Base-by-base conservation (phyloP, 495 filamentous ascomycete genomes). In the Friedmanniomyces simplex region DNA sequence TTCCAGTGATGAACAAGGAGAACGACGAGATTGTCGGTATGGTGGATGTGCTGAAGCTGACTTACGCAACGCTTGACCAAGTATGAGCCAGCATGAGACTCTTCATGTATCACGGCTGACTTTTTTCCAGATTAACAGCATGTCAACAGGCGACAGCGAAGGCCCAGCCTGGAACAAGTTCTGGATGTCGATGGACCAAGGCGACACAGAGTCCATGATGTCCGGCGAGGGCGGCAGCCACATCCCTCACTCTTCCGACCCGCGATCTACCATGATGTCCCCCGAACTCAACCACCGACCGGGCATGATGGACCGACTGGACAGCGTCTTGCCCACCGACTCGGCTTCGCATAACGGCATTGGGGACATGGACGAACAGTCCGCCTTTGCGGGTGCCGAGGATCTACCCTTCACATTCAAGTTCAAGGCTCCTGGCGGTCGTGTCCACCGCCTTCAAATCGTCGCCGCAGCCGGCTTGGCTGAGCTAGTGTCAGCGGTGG, bases 161-260 rank as follows among this genome's bases (percentile, higher is more conserved):
- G 93, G 93, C 0, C 93, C 93, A 16, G 93, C 93, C 14, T 98
- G 93, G 93, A 95, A 96, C 74, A 97, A 96, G 73, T 98, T 98
- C 75, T 98, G 93, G 93, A 76, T 97, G 53, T 96, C 93, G 2
- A 81, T 98, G 62, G 91, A 96, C 71, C 84, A 94, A 65, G 90
- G 95, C 65, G 93, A 96, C 67, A 93, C 91, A 4, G 93, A 97
- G 71, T 98, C 93, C 0, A 85, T 95, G 77, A 82, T 97, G 60
- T 99, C 93, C 54, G 93, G 94, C 46, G 76, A 78, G 52, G 86
- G 87, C 53, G 81, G 87, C 50, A 83, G 78, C 63, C 83, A 84
- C 52, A 75, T 77, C 58, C 69, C 79, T 47, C 70, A 82, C 65
- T 76, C 84, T 62, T 66, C 85, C 64, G 73, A 76, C 78, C 78